Percentiles rank a stretch among this genome's conserved stretches.
These are phyloP conservation scores for Nephelium lappaceum DNA, from an alignment of 345 rosid genomes.

Conservation along the genomic window DNA sequence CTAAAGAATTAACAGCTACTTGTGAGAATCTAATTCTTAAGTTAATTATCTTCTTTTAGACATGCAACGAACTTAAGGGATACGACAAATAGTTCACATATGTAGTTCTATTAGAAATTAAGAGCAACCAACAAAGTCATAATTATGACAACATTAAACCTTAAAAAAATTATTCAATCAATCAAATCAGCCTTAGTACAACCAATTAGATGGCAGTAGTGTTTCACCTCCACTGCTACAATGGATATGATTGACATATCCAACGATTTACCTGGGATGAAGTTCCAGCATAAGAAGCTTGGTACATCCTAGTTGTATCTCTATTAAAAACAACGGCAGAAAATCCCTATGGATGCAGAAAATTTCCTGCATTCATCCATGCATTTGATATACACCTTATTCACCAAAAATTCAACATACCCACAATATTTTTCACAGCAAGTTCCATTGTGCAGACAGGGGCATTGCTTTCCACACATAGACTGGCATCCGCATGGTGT, in stretches of 20 bases:
- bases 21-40: slow-evolving; percentile 7
- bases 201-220: background rate
- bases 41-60: background rate
- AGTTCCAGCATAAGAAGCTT: slow-evolving; percentile 1
- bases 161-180: background rate
- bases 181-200: background rate
- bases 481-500: slow-evolving; percentile 90
- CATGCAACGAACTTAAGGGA: background rate
- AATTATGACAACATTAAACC: background rate
- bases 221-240: background rate
- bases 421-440: slow-evolving; percentile 98
- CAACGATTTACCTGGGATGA: background rate
- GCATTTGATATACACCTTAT: slow-evolving; percentile 13
- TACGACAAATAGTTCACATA: background rate
- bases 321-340: background rate
- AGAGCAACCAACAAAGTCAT: background rate
- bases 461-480: slow-evolving; percentile 81
- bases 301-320: background rate
- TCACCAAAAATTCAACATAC: slow-evolving; percentile 47
- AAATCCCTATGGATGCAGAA: background rate
- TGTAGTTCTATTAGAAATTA: background rate
- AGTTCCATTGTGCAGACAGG: slow-evolving; percentile 68
- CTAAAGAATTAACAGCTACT: slow-evolving; percentile 43
- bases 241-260: background rate
- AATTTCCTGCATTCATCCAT: slow-evolving; percentile 8